These are phyloP conservation scores for Chaetomium tenue DNA, from an alignment of 495 filamentous ascomycete genomes.

Conservation along the genomic window DNA sequence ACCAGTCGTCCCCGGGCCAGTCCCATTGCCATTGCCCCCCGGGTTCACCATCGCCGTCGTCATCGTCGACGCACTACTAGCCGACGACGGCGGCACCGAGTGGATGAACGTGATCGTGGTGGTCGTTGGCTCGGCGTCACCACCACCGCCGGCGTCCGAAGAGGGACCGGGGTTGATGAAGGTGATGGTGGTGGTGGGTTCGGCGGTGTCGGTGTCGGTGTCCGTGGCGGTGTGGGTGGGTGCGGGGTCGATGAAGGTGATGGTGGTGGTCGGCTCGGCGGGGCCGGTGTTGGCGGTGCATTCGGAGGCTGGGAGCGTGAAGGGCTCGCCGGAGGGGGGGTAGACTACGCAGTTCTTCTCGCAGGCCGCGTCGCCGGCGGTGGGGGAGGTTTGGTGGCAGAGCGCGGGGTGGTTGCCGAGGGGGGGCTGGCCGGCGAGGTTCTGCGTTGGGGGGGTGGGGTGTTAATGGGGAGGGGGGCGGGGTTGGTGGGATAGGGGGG, in stretches of 20 bases:
- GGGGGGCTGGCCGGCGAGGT: slow-evolving; percentile 35
- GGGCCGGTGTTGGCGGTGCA: slow-evolving; percentile 22
- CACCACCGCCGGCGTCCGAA: no score
- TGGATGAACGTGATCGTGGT: not conserved
- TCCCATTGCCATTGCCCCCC: not conserved
- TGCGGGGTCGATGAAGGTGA: slow-evolving; percentile 10
- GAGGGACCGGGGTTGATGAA: slow-evolving; percentile 15
- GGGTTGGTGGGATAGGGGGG: not conserved
- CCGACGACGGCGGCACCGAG: no score
- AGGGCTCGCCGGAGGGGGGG: slow-evolving; percentile 13
- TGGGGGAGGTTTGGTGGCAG: slow-evolving; percentile 31
- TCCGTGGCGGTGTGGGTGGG: not conserved
- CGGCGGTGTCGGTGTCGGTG: not conserved
- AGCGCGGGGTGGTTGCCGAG: slow-evolving; percentile 25
- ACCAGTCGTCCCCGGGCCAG: not conserved
- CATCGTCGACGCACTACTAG: not conserved
- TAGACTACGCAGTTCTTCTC: slow-evolving; percentile 44
- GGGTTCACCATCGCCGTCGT: not conserved
- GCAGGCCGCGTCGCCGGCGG: slow-evolving; percentile 35
- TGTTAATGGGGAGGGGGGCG: not conserved
- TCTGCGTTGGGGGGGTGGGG: slow-evolving; percentile 14
- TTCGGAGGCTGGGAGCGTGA: slow-evolving; percentile 27
- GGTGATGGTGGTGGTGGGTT: slow-evolving; percentile 10
- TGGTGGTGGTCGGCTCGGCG: slow-evolving; percentile 22
- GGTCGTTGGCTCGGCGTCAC: not conserved